Evolutionary conservation across 805 yeast genomes (phyloP), one percentile per base, ranked within the genome.

Genomic region (Ogataea neopini): DNA sequence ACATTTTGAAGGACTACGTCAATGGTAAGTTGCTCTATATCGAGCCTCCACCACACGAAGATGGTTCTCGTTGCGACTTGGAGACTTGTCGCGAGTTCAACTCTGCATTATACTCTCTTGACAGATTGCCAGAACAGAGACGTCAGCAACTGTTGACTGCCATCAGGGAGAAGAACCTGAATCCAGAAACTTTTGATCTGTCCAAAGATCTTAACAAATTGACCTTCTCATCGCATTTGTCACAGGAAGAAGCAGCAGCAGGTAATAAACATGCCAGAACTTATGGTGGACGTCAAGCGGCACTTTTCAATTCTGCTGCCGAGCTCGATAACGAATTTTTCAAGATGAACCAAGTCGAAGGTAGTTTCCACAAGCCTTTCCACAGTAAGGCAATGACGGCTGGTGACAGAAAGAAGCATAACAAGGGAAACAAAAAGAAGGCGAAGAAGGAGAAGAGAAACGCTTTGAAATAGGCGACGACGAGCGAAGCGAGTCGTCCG

Each of bases 1-100:
- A 88, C 57, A 80, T 94, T 45, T 76, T 94, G 64, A 94, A 94
- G 68, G 99, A 94, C 67, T 94, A 90, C 59, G 97, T 95, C 22
- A 88, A 80, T 66, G 99, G 98, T 54, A 91, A 89, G 66, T 72
- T 94, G 48, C 72, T 89, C 40, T 91, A 77, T 63, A 84, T 88
- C 35, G 84, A 82, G 53, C 97, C 98, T 13, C 99, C 99, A 33
- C 98, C 98, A 45, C 64, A 75, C 17, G 81, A 71, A 3, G 84
- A 80, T 43, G 84, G 81, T 11, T 73, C 81, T 3, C 77, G 76
- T 36, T 66, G 70, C 40, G 61, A 75, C 1, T 68, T 69, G 15
- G 83, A 80, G 59, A 85, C 81, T 50, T 70, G 78, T 50, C 68
- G 73, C 23, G 75, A 76, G 40, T 94, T 90, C 71, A 94, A 94